Base-by-base conservation (phyloP, 192 early-diverging fungal genomes). In the Gamsiella multidivaricata region DNA sequence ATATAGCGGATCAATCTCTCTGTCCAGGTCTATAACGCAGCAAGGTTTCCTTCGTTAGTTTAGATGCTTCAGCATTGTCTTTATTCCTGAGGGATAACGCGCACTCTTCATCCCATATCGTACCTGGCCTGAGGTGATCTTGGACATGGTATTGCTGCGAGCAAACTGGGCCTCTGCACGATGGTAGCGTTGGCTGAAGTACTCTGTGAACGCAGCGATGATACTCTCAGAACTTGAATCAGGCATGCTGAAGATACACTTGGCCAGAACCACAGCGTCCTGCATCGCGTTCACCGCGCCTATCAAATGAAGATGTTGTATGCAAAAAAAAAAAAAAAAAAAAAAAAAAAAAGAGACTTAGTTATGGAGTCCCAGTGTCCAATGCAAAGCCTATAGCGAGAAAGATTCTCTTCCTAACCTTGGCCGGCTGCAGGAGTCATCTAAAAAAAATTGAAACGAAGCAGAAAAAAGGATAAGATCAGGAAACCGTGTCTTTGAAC, bases 251-350 rank as follows among this genome's bases (percentile, higher is more conserved):
- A 43, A 65, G 15, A 75, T 28, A 18, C 63, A 52, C 11, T 75
- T 66, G 50, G 71, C 39, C 11, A 66, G 43, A 20, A 74, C 50
- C 0, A 47, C 63, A 2, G 63, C 71, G 28, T 66, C 71, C 1
- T 61, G 56, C 42, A 75, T 66, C 0, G 63, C 63, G 22, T 61
- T 75, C 15, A 65, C 51, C 15, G 63, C 62, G 15, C 69, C 69
- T 70, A 54, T 12, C n/a, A 14, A n/a, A n/a, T n/a, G n/a, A n/a
- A n/a, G n/a, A n/a, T n/a, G n/a, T n/a, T n/a, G n/a, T 17, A 36
- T 14, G 5, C 37, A 39, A 5, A 7, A 25, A 15, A 15, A 7
- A 10, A 23, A 34, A 20, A 55, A 26, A 31, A 37, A 23, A 11
- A 18, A 20, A 37, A 22, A 20, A 29, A 18, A 45, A 41, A 15